Conservation (phyloP, 371 early-diverging fungal species). For the Blakeslea trispora region DNA sequence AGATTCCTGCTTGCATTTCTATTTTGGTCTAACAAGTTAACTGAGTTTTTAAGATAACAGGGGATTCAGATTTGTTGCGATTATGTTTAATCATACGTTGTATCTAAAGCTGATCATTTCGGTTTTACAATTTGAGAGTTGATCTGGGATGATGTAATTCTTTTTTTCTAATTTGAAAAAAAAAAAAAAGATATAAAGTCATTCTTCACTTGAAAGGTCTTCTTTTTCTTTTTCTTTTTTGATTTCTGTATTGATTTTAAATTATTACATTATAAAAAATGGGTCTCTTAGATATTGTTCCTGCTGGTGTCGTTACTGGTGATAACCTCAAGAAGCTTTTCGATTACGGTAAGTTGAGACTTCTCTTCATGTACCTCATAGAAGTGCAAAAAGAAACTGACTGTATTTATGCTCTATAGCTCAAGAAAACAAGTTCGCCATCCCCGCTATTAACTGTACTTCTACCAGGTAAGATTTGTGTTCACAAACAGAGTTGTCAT, state of each 20-base stretch:
- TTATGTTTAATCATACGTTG: slow-evolving; percentile 17
- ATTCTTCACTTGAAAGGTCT: neutral
- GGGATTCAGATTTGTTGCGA: slow-evolving; percentile 24
- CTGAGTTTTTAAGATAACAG: slow-evolving; percentile 22
- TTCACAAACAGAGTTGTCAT: slow-evolving; percentile 4
- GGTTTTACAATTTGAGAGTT: slow-evolving; percentile 3
- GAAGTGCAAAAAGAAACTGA: too few relatives aligned
- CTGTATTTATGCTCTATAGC: too few relatives aligned
- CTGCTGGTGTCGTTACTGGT: slow-evolving; percentile 90
- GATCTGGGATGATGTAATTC: slow-evolving; percentile 7
- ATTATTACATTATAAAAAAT: slow-evolving; percentile 26
- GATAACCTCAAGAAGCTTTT: slow-evolving; percentile 86
- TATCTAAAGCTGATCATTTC: slow-evolving; percentile 23
- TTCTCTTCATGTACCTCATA: too few relatives aligned
- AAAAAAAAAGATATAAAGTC: slow-evolving; percentile 18
- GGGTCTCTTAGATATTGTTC: slow-evolving; percentile 82
- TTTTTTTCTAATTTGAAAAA: slow-evolving; percentile 10
- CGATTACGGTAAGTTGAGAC: slow-evolving; percentile 57
- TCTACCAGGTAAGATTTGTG: slow-evolving; percentile 61
- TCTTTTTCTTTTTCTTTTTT: slow-evolving; percentile 11
- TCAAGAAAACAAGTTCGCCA: slow-evolving; percentile 82
- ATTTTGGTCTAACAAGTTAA: neutral
- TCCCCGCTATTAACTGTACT: slow-evolving; percentile 94
- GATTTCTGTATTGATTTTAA: slow-evolving; percentile 9
- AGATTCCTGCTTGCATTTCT: too few relatives aligned